Base-by-base conservation (phyloP, 768 basidiomycete genomes). In the Kwoniella botswanensis region DNA sequence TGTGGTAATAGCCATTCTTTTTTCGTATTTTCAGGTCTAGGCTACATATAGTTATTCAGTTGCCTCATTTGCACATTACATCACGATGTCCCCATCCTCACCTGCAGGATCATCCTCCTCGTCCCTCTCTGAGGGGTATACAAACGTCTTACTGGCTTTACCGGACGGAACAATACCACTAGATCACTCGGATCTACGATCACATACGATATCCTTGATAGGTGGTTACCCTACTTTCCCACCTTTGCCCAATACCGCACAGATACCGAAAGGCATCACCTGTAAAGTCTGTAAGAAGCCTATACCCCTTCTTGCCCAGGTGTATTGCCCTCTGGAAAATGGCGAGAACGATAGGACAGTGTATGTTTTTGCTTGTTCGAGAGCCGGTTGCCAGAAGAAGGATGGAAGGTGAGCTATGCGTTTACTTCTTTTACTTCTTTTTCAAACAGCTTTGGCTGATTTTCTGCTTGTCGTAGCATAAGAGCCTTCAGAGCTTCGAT, bases 141-240 rank as follows among this genome's bases (percentile, higher is more conserved):
- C 75, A 52, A 79, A 77, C 46, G 73, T 76, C 29, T 70, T 82
- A 13, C 64, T 82, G 3, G 81, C 81, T 29, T 65, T 82, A n/a
- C 81, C 81, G 3, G 81, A 82, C 42, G 81, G 79, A 6, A 65
- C 75, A 11, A 77, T 82, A 26, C 68, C 79, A 22, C 21, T 65
- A 2, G 57, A 68, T 42, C 68, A 70, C n/a, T 17, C 70, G 17
- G 81, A 82, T 59, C 54, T 65, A 3, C 69, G 53, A 44, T 79
- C 80, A 0, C 74, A 80, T 58, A 61, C 65, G 15, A 69, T 74
- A 4, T 82, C 81, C 10, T 61, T 69, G 17, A 76, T 82, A 24
- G 82, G 82, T 26, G 82, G 82, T 7, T 83, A 83, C 65, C 81
- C 82, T 12, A 73, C 79, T 22, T 82, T 81, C 64, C 79, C 82